Base-by-base conservation (phyloP, 1,284 basidiomycete species). In the Microbotryum lychnidis-dioicae region DNA sequence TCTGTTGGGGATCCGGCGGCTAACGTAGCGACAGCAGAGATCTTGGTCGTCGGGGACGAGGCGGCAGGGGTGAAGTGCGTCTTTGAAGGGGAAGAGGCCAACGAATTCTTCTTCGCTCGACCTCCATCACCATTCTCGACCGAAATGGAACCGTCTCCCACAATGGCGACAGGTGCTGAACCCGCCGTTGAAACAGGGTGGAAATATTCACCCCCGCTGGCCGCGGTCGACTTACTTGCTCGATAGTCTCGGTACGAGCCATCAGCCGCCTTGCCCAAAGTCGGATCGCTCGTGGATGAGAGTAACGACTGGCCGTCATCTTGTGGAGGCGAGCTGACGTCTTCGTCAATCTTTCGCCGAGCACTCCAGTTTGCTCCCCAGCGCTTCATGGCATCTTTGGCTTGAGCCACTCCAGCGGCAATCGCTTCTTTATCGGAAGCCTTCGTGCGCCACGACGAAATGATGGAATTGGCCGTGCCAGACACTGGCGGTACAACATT, bases 351-450 rank as follows among this genome's bases (percentile, higher is more conserved):
- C 8, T 57, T 50, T 29, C 21, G 16, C 56, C 77, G 76, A 8
- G 75, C 75, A 6, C 75, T 73, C 71, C 76, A 91, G 66, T 84
- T 88, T 21, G 84, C 84, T 23, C 89, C 85, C 89, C 89, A 92
- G 73, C 91, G 91, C 58, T 85, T 84, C 79, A 92, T 84, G 16
- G 85, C 81, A 73, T 92, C 90, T 73, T 86, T 87, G 4, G 89
- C 89, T 42, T 75, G 73, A 20, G 66, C 73, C 50, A 77, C 76
- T 48, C 76, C 84, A 8, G 68, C 67, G 9, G 69, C 65, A 47
- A 73, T 48, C 2, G 87, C 87, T 73, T 90, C 84, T 72, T 90
- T 91, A 74, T 92, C 89, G 14, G 73, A 67, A 10, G 74, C 74
- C 18, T 81, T 81, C 0, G 85, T 81, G 49, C 85, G 85, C 25